Conservation (phyloP, 352 stramenopile genomes). For the Achlya hypogyna region DNA sequence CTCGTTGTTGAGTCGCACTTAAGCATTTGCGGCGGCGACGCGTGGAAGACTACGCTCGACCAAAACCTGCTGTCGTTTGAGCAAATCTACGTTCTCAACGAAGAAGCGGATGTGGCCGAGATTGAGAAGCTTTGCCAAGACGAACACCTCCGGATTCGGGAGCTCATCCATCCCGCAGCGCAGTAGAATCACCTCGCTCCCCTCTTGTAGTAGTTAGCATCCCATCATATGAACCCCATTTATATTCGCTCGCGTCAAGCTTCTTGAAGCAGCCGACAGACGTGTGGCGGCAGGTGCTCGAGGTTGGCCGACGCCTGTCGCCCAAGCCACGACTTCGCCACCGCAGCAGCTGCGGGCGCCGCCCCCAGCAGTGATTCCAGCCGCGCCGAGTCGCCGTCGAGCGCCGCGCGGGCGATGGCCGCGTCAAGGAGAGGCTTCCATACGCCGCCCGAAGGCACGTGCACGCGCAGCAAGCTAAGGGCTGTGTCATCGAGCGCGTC, state of each 20-base stretch:
- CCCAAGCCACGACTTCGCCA: background rate
- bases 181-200: too few species aligned
- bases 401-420: background rate
- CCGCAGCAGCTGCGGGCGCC: background rate
- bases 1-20: conserved; percentile 88
- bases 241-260: background rate
- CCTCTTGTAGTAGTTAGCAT: too few species aligned
- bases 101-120: conserved; percentile 72
- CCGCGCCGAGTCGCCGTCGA: background rate
- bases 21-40: conserved; percentile 89
- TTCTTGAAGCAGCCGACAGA: background rate
- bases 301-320: background rate
- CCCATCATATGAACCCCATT: background rate
- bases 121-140: conserved; percentile 80
- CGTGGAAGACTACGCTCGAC: conserved; percentile 89
- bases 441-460: background rate
- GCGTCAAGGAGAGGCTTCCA: background rate
- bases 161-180: conserved; percentile 21
- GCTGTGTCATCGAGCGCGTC: background rate
- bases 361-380: background rate
- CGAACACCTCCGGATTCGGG: conserved; percentile 68
- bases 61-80: conserved; percentile 94
- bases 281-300: background rate
- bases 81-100: conserved; percentile 92
- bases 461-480: background rate